Percentiles rank a stretch among this genome's conserved stretches.
These are phyloP conservation scores for Tulasnella calospora DNA, from an alignment of 768 basidiomycete genomes.

Conservation along the genomic window DNA sequence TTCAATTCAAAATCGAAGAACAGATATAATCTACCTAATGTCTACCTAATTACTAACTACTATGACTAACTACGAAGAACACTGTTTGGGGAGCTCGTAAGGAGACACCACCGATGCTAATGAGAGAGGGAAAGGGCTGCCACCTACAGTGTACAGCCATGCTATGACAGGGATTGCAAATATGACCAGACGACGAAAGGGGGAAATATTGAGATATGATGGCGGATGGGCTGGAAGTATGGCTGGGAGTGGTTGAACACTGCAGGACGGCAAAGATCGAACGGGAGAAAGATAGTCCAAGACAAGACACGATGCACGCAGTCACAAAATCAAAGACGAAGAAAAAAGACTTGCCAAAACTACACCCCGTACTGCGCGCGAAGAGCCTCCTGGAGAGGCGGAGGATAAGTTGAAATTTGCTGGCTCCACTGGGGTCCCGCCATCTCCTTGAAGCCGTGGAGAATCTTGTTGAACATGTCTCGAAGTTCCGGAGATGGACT, in stretches of 20 bases:
- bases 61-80: conserved; percentile 13
- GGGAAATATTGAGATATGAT: background rate
- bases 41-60: conserved; percentile 20
- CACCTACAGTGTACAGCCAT: conserved; percentile 22
- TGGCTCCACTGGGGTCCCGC: conserved; percentile 80
- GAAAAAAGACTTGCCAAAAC: conserved; percentile 14
- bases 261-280: background rate
- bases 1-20: background rate
- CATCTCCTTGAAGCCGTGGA: conserved; percentile 86
- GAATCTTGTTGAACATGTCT: conserved; percentile 82
- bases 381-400: conserved; percentile 81
- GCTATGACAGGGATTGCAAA: conserved; percentile 22
- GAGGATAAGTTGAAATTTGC: conserved; percentile 78
- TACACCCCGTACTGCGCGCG: conserved; percentile 83
- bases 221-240: background rate
- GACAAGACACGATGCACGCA: background rate
- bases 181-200: background rate
- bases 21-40: background rate
- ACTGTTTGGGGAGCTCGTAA: conserved; percentile 18
- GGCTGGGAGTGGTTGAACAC: conserved; percentile 1
- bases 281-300: background rate
- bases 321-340: background rate
- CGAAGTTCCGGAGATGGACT: conserved; percentile 88
- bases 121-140: background rate
- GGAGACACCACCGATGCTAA: conserved; percentile 22